These are phyloP conservation scores for Rhodotorula sp. DNA, from an alignment of 1,284 basidiomycete genomes.

Conservation along the genomic window DNA sequence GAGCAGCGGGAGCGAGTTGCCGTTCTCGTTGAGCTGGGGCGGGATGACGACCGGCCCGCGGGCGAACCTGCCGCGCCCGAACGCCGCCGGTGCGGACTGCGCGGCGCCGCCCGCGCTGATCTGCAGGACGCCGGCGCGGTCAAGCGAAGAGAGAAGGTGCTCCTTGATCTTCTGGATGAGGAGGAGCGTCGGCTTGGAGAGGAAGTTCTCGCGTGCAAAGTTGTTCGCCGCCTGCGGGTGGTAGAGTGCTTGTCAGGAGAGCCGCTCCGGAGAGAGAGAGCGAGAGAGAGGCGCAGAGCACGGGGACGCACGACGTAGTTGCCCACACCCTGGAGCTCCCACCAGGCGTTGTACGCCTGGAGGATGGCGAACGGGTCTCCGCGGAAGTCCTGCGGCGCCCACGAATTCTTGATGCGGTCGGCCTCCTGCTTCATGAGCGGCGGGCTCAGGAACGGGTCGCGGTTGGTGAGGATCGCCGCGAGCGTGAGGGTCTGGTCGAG, in stretches of 20 bases:
- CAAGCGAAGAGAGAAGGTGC: constrained; percentile 76
- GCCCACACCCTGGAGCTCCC: constrained; percentile 65
- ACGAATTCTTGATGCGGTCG: constrained; percentile 73
- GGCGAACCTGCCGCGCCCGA: constrained; percentile 23
- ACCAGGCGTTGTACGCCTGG: constrained; percentile 82
- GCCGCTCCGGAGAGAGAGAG: no score
- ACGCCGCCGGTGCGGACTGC: constrained; percentile 2
- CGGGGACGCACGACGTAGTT: constrained; percentile 55
- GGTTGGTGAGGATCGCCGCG: constrained; percentile 83
- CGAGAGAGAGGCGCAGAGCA: no score
- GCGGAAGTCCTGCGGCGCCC: constrained; percentile 71
- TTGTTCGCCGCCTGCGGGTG: constrained; percentile 61
- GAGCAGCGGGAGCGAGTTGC: constrained; percentile 74
- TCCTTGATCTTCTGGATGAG: constrained; percentile 82
- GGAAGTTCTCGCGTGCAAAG: constrained; percentile 85
- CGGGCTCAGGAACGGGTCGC: constrained; percentile 87
- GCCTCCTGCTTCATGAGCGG: constrained; percentile 56
- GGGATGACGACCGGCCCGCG: constrained; percentile 56
- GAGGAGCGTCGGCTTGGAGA: constrained; percentile 78
- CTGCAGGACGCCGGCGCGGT: constrained; percentile 68
- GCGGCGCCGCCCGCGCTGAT: constrained; percentile 42
- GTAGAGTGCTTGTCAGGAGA: neutral
- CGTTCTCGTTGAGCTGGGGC: constrained; percentile 70
- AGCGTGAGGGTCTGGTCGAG: constrained; percentile 85
- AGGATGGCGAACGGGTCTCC: constrained; percentile 83